Base-by-base conservation (phyloP, 306 rosid species). In the Astragalus glycyphyllos region DNA sequence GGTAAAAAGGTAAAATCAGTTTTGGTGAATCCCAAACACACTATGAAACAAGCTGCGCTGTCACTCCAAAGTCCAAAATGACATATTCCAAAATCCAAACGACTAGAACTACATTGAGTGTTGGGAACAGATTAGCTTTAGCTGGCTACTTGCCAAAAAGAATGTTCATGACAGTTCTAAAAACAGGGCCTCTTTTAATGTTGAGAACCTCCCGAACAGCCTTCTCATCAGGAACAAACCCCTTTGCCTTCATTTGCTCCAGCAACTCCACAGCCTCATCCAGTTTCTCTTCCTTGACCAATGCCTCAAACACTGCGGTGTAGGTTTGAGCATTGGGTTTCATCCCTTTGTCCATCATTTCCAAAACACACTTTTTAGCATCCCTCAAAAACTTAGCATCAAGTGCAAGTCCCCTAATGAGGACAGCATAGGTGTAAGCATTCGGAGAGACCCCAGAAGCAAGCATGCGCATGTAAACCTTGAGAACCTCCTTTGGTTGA, bases 301-400 rank as follows among this genome's bases (percentile, higher is more conserved):
- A 72, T 0, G 80, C 92, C 84, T 88, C 92, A 15, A 92, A 84
- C 47, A 88, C 87, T 0, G 76, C 85, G 1, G 76, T 69, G 8
- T 86, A 92, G 0, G 85, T 84, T 31, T 75, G 46, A 2, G 91
- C 97, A 79, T 86, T 90, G 8, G 97, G 96, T 26, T 32, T 64
- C 87, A 84, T 83, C 17, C 90, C 96, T 58, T 82, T 92, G 0
- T 70, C 86, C 85, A 86, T 58, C 93, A 90, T 90, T 46, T 92
- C 96, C 77, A 86, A 31, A 67, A 90, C 8, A 26, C 57, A 86
- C 70, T 84, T 85, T 78, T 38, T 66, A 3, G 86, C 93, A 10
- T 90, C 91, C 38, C 58, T 77, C 34, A 75, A 11, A 20, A 80
- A 81, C 75, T 64, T 81, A 0, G 65, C 64, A 64, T 86, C 79